Evolutionary conservation across 306 rosid genomes (phyloP).

Genomic region (Malus sieversii): DNA sequence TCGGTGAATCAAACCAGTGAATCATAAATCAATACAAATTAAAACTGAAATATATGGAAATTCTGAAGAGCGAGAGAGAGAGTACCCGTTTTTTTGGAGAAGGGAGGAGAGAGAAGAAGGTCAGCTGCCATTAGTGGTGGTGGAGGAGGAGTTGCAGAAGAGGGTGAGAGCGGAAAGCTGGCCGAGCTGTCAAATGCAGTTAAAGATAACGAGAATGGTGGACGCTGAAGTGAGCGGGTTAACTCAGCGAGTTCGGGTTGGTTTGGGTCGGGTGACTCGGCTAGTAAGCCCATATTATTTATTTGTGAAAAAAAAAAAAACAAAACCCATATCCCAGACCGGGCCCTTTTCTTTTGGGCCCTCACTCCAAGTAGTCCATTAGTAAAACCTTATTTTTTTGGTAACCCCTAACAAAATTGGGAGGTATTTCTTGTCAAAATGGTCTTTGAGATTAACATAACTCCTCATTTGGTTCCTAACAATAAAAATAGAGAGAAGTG

Average conservation of each 20-base stretch:
- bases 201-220: not conserved
- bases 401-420: too few relatives aligned
- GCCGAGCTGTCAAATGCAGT: not conserved
- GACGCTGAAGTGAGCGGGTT: not conserved
- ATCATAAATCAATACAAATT: not conserved
- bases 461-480: too few relatives aligned
- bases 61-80: not conserved
- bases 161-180: not conserved
- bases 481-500: too few relatives aligned
- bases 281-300: not conserved
- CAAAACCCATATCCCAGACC: too few relatives aligned
- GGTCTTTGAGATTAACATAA: too few relatives aligned
- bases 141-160: conserved; percentile 1
- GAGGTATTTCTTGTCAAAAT: too few relatives aligned
- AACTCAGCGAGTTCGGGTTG: not conserved
- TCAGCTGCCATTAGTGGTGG: conserved; percentile 30
- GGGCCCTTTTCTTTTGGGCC: too few relatives aligned
- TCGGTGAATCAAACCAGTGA: not conserved
- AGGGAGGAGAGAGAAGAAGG: conserved; percentile 22
- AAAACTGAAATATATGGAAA: not conserved
- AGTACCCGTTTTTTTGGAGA: conserved; percentile 27
- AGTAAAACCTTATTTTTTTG: too few relatives aligned
- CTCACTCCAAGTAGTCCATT: too few relatives aligned
- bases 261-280: not conserved
- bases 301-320: too few relatives aligned